phyloP scores from a whole-genome alignment of 345 rosid genomes.

The Gossypium turneri region DNA sequence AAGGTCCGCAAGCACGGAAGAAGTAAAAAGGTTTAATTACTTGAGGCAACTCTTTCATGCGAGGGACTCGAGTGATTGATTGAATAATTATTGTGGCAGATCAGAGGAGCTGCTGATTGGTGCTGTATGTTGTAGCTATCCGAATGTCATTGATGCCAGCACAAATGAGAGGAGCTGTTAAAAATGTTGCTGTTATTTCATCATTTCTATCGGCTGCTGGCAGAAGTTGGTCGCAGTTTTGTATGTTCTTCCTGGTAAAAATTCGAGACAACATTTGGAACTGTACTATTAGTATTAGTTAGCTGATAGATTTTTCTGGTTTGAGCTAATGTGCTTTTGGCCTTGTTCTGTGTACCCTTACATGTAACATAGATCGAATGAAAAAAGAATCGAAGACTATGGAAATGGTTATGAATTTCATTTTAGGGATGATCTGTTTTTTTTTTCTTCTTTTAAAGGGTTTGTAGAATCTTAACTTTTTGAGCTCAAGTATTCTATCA shows the following conservation, averaged over 20 bases:
- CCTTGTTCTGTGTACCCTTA: conserved; percentile 5
- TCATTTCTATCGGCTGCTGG: conserved; percentile 1
- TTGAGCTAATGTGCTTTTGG: conserved; percentile 12
- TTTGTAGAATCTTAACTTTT: not conserved
- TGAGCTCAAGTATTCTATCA: not conserved
- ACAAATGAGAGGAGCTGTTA: not conserved
- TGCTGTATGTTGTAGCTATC: not conserved
- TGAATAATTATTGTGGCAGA: conserved; percentile 18
- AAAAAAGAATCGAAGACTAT: not conserved
- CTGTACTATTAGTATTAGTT: conserved; percentile 15
- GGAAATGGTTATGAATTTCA: conserved; percentile 7
- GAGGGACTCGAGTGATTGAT: not conserved
- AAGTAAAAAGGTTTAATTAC: conserved; percentile 30
- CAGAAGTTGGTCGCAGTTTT: conserved; percentile 36
- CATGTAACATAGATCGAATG: not conserved
- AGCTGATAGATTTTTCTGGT: conserved; percentile 21
- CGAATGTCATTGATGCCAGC: conserved; percentile 14
- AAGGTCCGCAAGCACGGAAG: conserved; percentile 46
- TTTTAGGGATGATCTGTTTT: not conserved
- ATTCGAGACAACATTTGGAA: conserved; percentile 15
- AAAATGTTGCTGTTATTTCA: not conserved
- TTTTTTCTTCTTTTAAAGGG: not conserved
- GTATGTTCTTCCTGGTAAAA: conserved; percentile 22
- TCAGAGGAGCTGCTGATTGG: conserved; percentile 8
- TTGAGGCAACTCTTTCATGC: not conserved